Conservation (phyloP, 352 stramenopile species). For the Phytophthora tentaculata region DNA sequence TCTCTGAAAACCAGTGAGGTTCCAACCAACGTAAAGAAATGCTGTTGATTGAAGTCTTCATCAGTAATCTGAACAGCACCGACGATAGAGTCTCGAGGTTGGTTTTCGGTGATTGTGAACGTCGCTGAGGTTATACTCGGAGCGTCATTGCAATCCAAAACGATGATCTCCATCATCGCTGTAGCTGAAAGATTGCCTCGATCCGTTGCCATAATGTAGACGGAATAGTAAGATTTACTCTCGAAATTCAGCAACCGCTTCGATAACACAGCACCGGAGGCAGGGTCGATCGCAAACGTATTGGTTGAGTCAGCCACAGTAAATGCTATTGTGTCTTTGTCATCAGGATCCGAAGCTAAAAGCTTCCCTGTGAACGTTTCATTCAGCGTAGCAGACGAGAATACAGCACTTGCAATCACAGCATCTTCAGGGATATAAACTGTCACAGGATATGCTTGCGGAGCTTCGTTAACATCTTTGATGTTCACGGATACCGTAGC, state of each 20-base stretch:
- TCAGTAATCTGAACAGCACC: conserved; percentile 17
- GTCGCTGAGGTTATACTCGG: conserved; percentile 15
- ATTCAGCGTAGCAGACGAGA: conserved; percentile 11
- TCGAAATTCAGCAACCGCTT: conserved; percentile 30
- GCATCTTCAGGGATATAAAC: conserved; percentile 36
- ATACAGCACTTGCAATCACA: conserved; percentile 15
- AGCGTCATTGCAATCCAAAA: conserved; percentile 38
- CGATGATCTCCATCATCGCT: conserved; percentile 14
- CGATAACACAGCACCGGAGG: conserved; percentile 11
- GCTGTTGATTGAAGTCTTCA: conserved; percentile 28
- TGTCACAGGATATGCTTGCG: conserved; percentile 1
- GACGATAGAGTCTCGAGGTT: neutral
- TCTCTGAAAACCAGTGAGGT: conserved; percentile 21
- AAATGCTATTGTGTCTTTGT: conserved; percentile 18
- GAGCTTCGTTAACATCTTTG: conserved; percentile 25
- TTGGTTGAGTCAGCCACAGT: conserved; percentile 10
- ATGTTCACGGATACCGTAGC: conserved; percentile 16
- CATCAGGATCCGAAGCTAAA: conserved; percentile 29
- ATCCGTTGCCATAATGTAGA: conserved; percentile 21
- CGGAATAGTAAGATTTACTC: conserved; percentile 9
- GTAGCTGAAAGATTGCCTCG: conserved; percentile 12
- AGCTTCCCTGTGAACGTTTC: conserved; percentile 9
- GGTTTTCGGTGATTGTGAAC: conserved; percentile 25
- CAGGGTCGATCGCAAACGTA: conserved; percentile 26
- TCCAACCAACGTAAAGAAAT: conserved; percentile 23